These are phyloP conservation scores for Fusarium guadeloupense DNA, from an alignment of 2,329 filamentous ascomycete genomes.

Conservation along the genomic window DNA sequence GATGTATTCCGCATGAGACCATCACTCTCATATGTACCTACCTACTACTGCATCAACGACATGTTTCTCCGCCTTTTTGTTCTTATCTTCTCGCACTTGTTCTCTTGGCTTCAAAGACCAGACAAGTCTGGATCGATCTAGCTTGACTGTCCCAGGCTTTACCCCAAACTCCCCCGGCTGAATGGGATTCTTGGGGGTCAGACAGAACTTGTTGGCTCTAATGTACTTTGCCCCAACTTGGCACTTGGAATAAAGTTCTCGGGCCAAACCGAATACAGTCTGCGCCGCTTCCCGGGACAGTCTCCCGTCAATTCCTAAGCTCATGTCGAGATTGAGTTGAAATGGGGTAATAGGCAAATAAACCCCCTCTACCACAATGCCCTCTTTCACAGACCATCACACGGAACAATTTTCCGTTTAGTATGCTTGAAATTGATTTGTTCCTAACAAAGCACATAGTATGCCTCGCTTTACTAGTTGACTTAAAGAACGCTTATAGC, in stretches of 20 bases:
- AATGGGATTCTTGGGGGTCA: constrained; percentile 7
- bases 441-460: constrained; percentile 12
- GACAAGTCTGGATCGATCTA: constrained; percentile 20
- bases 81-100: background rate
- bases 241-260: constrained; percentile 37
- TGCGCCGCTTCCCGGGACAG: constrained; percentile 5
- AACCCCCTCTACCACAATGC: too few species aligned
- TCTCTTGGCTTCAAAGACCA: background rate
- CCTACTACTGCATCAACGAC: background rate
- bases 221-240: constrained; percentile 27
- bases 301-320: constrained; percentile 14
- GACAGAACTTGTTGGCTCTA: constrained; percentile 9
- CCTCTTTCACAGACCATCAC: background rate
- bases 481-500: constrained; percentile 55
- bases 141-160: constrained; percentile 5
- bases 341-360: background rate
- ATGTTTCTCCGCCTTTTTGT: constrained; percentile 2
- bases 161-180: constrained; percentile 9
- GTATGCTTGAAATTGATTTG: constrained; percentile 6
- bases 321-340: constrained; percentile 9
- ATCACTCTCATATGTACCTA: constrained; percentile 17
- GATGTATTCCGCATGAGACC: constrained; percentile 15
- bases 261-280: constrained; percentile 31
- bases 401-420: background rate
- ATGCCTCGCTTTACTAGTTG: constrained; percentile 31